Percentiles rank a stretch among this genome's conserved stretches.
phyloP scores from a whole-genome alignment of 2,329 filamentous ascomycete genomes.

The Cercospora brassicicola region DNA sequence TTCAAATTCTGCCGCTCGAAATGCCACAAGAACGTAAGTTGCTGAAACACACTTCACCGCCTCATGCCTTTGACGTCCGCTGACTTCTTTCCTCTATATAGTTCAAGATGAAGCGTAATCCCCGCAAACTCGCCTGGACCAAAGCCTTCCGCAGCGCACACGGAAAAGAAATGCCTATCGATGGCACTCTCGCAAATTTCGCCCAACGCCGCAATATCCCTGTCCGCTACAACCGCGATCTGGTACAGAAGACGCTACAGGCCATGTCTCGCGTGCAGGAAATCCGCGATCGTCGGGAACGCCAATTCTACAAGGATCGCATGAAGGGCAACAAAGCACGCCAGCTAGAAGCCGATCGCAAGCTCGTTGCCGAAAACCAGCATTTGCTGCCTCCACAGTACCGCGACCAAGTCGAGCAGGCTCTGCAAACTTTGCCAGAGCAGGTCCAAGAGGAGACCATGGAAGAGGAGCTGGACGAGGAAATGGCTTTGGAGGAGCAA shows the following conservation, averaged over 20 bases:
- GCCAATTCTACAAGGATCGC: slow-evolving; percentile 89
- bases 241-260: slow-evolving; percentile 80
- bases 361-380: slow-evolving; percentile 86
- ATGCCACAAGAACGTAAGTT: slow-evolving; percentile 60
- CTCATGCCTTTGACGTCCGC: background rate
- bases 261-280: slow-evolving; percentile 90
- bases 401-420: slow-evolving; percentile 47
- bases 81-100: slow-evolving; percentile 33
- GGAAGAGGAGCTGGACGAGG: slow-evolving; percentile 58
- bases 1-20: slow-evolving; percentile 69
- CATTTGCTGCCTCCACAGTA: slow-evolving; percentile 73
- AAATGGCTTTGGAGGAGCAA: slow-evolving; percentile 38
- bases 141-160: slow-evolving; percentile 85
- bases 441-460: slow-evolving; percentile 55
- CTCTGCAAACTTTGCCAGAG: slow-evolving; percentile 60
- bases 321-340: slow-evolving; percentile 87
- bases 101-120: slow-evolving; percentile 99
- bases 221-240: slow-evolving; percentile 91
- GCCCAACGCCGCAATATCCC: slow-evolving; percentile 90
- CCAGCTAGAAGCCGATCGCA: slow-evolving; percentile 75
- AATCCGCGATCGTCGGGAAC: slow-evolving; percentile 79
- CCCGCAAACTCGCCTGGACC: slow-evolving; percentile 94
- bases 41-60: background rate
- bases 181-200: slow-evolving; percentile 82
- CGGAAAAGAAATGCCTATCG: slow-evolving; percentile 84